Base-by-base conservation (phyloP, 768 basidiomycete genomes). In the Lactarius sp. region DNA sequence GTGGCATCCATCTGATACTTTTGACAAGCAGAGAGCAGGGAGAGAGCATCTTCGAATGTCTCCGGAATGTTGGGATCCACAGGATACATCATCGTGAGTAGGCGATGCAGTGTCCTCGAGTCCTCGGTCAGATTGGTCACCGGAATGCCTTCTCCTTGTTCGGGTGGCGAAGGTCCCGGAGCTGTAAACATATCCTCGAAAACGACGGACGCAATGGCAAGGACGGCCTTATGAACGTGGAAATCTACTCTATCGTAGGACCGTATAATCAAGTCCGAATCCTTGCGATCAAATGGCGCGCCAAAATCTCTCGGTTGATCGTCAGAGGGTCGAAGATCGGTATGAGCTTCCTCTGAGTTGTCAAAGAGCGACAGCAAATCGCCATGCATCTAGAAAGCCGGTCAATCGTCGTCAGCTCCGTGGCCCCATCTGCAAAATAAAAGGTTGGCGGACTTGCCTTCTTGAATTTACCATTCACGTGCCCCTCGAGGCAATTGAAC, bases 121-220 rank as follows among this genome's bases (percentile, higher is more conserved):
- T 52, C 22, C 9, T 62, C 61, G 2, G 56, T 33, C 34, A 56
- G 37, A 20, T n/a, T 16, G n/a, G 56, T 42, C 12, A 49, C 31
- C 9, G 36, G 60, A n/a, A 5, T 47, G 37, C 5, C 7, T 14
- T 20, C 36, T 22, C 16, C 46, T 49, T 56, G 18, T 27, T 22
- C 52, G 2, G 18, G 20, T 0, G 49, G 41, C 7, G 8, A 37
- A 13, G 61, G 20, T 5, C 49, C 50, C 8, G 50, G 50, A 1
- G 49, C 33, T 1, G 78, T 76, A 66, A 86, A 81, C 75, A 84
- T 81, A 65, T 78, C 76, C 53, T 75, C 75, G 66, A 87, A 86
- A 70, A 87, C 80, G 5, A 81, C 76, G 10, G 86, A 87, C 0
- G 83, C 80, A 16, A 84, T 69, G 18, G 81, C 77, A 12, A 87